Evolutionary conservation across 768 basidiomycete genomes (phyloP).

Genomic region (Cantharellus cinnabarinus): DNA sequence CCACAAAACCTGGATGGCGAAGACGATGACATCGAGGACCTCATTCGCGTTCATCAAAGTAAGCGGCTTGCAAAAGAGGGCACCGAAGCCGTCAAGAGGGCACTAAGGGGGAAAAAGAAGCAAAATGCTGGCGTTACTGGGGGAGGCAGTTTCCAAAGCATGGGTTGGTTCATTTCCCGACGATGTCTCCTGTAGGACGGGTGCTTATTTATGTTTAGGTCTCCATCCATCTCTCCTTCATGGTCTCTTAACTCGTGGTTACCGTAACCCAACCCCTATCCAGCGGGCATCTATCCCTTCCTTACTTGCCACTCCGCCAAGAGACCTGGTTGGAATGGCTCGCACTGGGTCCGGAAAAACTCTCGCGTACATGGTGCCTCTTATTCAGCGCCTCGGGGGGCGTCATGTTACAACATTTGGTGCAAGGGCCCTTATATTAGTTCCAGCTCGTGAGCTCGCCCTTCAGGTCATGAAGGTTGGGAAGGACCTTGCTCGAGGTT

Average conservation of each 20-base stretch:
- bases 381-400: slow-evolving; percentile 70
- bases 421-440: slow-evolving; percentile 67
- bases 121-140: slow-evolving; percentile 57
- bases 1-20: not conserved
- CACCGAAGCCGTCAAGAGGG: slow-evolving; percentile 53
- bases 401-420: slow-evolving; percentile 64
- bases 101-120: slow-evolving; percentile 36
- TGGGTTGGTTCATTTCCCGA: slow-evolving; percentile 37
- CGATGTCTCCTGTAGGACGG: not conserved
- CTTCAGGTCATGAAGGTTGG: slow-evolving; percentile 87
- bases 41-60: slow-evolving; percentile 47
- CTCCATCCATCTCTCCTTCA: slow-evolving; percentile 68
- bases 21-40: slow-evolving; percentile 17
- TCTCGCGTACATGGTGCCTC: slow-evolving; percentile 83
- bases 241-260: slow-evolving; percentile 78
- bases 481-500: slow-evolving; percentile 77
- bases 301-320: slow-evolving; percentile 61
- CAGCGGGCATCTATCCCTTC: slow-evolving; percentile 79
- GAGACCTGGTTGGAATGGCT: slow-evolving; percentile 95
- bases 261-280: slow-evolving; percentile 88
- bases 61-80: slow-evolving; percentile 59
- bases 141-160: slow-evolving; percentile 89
- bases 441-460: slow-evolving; percentile 87
- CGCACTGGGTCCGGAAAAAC: slow-evolving; percentile 97
- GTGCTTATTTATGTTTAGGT: slow-evolving; percentile 24